Evolutionary conservation across 495 filamentous ascomycete genomes (phyloP).

Genomic region (Sabuloglossum arenarium): DNA sequence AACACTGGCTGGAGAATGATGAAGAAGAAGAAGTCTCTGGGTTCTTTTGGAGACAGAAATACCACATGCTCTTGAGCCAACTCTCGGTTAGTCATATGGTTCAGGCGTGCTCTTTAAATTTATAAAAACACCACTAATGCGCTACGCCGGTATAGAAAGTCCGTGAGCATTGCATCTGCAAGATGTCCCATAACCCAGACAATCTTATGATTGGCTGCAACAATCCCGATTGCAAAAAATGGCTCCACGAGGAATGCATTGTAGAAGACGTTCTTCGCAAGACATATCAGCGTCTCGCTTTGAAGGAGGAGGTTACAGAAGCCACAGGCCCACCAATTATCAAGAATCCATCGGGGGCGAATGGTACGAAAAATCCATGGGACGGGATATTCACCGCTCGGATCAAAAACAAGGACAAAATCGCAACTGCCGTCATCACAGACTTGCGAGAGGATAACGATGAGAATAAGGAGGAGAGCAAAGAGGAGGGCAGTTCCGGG

Average conservation of each 20-base stretch:
- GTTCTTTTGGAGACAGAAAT: conserved; percentile 46
- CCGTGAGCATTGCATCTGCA: conserved; percentile 37
- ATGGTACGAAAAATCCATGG: conserved; percentile 3
- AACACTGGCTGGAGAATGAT: conserved; percentile 32
- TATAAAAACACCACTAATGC: not conserved
- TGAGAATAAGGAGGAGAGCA: not conserved
- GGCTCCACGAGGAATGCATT: conserved; percentile 44
- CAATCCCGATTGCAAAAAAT: conserved; percentile 31
- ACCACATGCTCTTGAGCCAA: conserved; percentile 30
- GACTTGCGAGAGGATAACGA: conserved; percentile 1
- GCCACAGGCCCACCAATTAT: not conserved
- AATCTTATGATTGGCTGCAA: conserved; percentile 35
- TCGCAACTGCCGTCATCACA: not conserved
- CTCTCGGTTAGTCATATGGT: conserved; percentile 29
- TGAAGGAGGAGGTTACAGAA: not conserved
- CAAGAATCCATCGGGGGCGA: not conserved
- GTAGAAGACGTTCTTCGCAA: conserved; percentile 26
- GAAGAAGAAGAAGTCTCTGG: conserved; percentile 33
- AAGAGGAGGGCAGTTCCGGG: not conserved
- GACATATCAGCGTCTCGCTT: conserved; percentile 19
- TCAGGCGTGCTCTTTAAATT: not conserved
- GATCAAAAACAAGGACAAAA: not conserved
- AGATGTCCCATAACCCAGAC: conserved; percentile 40
- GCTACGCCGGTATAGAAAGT: conserved; percentile 23
- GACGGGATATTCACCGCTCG: conserved; percentile 3